Percentiles rank a stretch among this genome's conserved stretches.
phyloP scores from a whole-genome alignment of 2,329 filamentous ascomycete species.

The Arthrobotrys megalospora region DNA sequence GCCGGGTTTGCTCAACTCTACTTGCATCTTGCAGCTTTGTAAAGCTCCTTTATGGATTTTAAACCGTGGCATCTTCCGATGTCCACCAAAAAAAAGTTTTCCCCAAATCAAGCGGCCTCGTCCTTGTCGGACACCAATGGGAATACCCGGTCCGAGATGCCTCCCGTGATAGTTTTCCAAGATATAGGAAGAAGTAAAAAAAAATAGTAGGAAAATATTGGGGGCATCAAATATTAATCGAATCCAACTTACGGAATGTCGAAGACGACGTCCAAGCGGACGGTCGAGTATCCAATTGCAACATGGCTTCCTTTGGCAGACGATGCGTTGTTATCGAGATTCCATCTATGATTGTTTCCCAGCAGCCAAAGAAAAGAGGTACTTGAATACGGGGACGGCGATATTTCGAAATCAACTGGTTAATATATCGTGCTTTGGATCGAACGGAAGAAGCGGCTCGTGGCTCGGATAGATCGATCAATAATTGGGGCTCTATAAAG shows the following conservation, averaged over 20 bases:
- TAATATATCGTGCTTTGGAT: conserved; percentile 20
- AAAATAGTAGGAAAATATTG: not conserved
- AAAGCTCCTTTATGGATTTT: conserved; percentile 38
- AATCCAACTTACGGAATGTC: conserved; percentile 42
- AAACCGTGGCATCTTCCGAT: conserved; percentile 36
- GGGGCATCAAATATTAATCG: not conserved
- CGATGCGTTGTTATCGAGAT: conserved; percentile 42
- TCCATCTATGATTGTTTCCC: conserved; percentile 49
- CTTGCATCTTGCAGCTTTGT: conserved; percentile 30
- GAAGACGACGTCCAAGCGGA: conserved; percentile 45
- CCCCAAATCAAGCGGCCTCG: conserved; percentile 35
- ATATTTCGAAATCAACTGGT: not conserved
- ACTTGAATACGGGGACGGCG: conserved; percentile 2
- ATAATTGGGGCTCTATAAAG: conserved; percentile 24
- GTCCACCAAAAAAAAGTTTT: conserved; percentile 10
- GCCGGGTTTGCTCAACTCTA: conserved; percentile 3
- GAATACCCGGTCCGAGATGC: conserved; percentile 36
- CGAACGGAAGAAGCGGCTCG: conserved; percentile 10
- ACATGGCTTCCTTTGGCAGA: conserved; percentile 40
- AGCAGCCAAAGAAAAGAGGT: not conserved
- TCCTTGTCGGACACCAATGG: conserved; percentile 28
- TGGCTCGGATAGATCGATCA: conserved; percentile 19
- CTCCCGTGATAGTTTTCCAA: conserved; percentile 12
- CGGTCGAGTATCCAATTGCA: conserved; percentile 50
- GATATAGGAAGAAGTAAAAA: not conserved